Evolutionary conservation across 1,284 basidiomycete species (phyloP).

Genomic region (Gomphus bonarii): DNA sequence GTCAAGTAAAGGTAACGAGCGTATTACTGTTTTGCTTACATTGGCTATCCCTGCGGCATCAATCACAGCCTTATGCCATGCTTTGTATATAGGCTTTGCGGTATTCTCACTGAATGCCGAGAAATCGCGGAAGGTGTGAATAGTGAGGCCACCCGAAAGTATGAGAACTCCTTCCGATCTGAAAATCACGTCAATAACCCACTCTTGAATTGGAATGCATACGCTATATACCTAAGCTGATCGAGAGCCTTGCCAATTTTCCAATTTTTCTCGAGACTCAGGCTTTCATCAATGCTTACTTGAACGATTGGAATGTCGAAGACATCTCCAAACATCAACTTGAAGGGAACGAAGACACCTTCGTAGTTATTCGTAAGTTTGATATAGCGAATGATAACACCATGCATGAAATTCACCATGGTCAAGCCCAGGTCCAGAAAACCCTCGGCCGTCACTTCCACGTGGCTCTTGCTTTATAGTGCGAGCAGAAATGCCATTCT

Average conservation of each 20-base stretch:
- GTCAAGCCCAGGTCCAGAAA: constrained; percentile 47
- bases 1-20: not conserved
- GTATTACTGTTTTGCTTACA: constrained; percentile 22
- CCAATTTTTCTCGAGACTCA: constrained; percentile 57
- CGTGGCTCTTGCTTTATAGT: constrained; percentile 42
- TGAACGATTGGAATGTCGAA: constrained; percentile 57
- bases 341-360: constrained; percentile 66
- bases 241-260: constrained; percentile 50
- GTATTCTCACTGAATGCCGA: constrained; percentile 40
- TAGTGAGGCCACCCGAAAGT: constrained; percentile 57
- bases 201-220: not conserved
- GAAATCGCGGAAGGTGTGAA: constrained; percentile 57
- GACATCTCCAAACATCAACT: constrained; percentile 63
- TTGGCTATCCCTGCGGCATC: constrained; percentile 39
- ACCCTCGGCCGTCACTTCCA: constrained; percentile 61
- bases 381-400: not conserved
- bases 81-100: constrained; percentile 36
- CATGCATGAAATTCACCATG: constrained; percentile 28
- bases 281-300: constrained; percentile 55
- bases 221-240: constrained; percentile 35
- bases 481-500: constrained; percentile 51
- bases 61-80: constrained; percentile 50
- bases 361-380: not conserved
- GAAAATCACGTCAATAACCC: not conserved
- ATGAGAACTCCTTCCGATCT: constrained; percentile 52